Percentiles rank a stretch among this genome's conserved stretches.
Conservation (phyloP, 225 moss, liverwort and hornwort species). For the Bryoerythrophyllum caledonicum region DNA sequence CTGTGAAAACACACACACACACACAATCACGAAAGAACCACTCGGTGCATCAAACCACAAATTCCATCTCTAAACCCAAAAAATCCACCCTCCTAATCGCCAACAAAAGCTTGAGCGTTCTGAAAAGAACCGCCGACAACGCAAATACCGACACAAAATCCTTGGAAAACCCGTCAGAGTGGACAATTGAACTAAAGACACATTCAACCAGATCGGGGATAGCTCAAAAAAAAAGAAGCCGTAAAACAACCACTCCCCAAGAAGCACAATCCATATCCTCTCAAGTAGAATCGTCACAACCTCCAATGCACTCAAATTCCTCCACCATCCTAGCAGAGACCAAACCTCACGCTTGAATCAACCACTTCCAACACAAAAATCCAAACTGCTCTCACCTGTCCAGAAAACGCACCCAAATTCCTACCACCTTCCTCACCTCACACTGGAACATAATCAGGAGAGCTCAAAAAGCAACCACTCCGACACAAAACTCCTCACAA, state of each 20-base stretch:
- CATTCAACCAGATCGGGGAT: neutral
- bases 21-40: neutral
- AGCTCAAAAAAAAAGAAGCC: neutral
- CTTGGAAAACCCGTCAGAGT: neutral
- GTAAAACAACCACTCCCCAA: neutral
- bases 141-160: neutral
- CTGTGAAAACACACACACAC: conserved; percentile 36
- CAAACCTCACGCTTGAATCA: neutral
- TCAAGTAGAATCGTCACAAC: neutral
- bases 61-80: neutral
- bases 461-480: neutral
- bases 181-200: neutral
- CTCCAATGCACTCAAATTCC: neutral
- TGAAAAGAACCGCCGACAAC: too few relatives aligned
- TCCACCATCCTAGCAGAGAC: neutral
- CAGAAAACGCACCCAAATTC: too few relatives aligned
- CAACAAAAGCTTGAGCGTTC: neutral
- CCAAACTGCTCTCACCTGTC: too few relatives aligned
- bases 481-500: neutral
- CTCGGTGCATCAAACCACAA: neutral
- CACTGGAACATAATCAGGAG: too few relatives aligned
- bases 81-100: neutral
- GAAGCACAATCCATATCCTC: neutral
- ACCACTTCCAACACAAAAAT: too few relatives aligned
- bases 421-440: too few relatives aligned